These are phyloP conservation scores for Astraeus odoratus DNA, from an alignment of 768 basidiomycete genomes.

Conservation along the genomic window DNA sequence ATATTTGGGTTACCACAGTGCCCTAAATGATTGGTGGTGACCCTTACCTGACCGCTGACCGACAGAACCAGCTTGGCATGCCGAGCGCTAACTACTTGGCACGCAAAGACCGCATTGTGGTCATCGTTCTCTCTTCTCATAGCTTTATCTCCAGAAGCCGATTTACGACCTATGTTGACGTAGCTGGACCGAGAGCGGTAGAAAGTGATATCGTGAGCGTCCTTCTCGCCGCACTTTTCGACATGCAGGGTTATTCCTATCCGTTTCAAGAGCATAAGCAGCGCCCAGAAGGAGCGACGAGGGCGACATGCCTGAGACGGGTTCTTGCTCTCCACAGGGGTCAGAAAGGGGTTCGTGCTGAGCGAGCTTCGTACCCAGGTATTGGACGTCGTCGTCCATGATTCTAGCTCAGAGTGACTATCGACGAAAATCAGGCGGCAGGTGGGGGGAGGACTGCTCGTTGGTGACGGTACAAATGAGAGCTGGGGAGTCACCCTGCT, in stretches of 20 bases:
- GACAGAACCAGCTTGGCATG: slow-evolving; percentile 75
- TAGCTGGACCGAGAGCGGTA: slow-evolving; percentile 41
- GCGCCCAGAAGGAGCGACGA: slow-evolving; percentile 8
- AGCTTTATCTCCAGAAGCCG: slow-evolving; percentile 38
- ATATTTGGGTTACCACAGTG: slow-evolving; percentile 12
- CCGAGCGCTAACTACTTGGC: slow-evolving; percentile 71
- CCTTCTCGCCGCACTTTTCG: slow-evolving; percentile 42
- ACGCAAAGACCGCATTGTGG: slow-evolving; percentile 58
- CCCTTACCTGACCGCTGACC: slow-evolving; percentile 59
- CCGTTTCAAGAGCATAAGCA: slow-evolving; percentile 9
- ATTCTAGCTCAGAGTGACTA: slow-evolving; percentile 7
- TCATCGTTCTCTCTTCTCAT: slow-evolving; percentile 33
- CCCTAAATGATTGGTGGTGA: slow-evolving; percentile 9
- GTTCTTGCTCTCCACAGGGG: slow-evolving; percentile 21
- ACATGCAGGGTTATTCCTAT: slow-evolving; percentile 56
- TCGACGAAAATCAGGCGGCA: slow-evolving; percentile 5
- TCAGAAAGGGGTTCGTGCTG: slow-evolving; percentile 21
- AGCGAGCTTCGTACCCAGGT: slow-evolving; percentile 40
- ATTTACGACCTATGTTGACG: slow-evolving; percentile 64
- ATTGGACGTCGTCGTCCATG: slow-evolving; percentile 59
- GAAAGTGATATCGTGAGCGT: slow-evolving; percentile 45
- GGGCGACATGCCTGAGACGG: slow-evolving; percentile 38
- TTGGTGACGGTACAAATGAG: slow-evolving; percentile 13
- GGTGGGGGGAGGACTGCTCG: neutral
- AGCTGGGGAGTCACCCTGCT: slow-evolving; percentile 16